phyloP scores from a whole-genome alignment of 495 filamentous ascomycete genomes.

The Penicillium lagena region DNA sequence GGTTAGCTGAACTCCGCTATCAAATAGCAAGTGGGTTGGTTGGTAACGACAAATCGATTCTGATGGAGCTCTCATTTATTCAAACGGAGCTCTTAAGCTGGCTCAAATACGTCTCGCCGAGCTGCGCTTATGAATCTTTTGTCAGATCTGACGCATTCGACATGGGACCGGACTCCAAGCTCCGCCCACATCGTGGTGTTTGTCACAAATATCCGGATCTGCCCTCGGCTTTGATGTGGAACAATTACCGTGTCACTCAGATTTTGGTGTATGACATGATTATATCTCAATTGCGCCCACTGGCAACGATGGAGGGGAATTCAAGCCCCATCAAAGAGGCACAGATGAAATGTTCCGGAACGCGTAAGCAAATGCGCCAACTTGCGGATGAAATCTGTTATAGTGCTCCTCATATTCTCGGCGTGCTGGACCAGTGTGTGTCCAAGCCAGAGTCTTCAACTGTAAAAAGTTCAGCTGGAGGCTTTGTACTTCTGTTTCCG shows the following conservation, averaged over 20 bases:
- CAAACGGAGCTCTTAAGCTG: background rate
- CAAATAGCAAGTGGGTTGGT: background rate
- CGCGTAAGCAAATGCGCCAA: background rate
- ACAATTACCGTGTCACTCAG: background rate
- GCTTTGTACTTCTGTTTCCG: background rate
- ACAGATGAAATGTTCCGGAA: background rate
- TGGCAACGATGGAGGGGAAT: background rate
- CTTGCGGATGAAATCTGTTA: background rate
- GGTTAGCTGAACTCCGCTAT: background rate
- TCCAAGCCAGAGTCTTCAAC: background rate
- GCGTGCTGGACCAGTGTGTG: background rate
- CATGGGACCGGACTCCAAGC: background rate
- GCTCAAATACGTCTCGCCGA: background rate
- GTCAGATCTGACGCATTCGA: background rate
- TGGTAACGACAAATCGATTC: background rate
- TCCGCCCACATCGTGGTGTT: background rate
- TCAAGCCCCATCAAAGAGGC: background rate
- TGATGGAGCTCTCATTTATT: background rate
- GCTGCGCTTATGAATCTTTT: background rate
- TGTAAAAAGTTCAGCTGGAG: background rate
- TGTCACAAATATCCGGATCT: background rate
- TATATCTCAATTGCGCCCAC: background rate
- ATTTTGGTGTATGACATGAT: background rate
- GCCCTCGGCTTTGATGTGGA: background rate
- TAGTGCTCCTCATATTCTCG: slow-evolving; percentile 1